phyloP scores from a whole-genome alignment of 345 rosid species.

The Boechera retrofracta region DNA sequence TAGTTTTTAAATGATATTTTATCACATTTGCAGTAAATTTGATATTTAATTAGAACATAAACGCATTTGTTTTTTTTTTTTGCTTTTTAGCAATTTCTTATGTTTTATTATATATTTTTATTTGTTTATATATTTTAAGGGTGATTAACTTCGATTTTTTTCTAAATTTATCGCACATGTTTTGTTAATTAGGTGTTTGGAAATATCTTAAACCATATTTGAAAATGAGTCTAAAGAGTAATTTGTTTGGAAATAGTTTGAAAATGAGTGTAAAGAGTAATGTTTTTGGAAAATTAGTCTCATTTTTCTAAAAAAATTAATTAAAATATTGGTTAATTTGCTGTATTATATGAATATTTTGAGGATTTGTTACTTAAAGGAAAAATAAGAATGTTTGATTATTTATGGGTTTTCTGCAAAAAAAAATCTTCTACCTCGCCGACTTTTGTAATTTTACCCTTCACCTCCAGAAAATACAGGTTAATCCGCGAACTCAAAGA shows the following conservation, averaged over 20 bases:
- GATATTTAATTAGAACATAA: no score
- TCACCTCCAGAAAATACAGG: no score
- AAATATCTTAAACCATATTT: background rate
- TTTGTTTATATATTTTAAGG: no score
- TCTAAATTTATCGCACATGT: background rate
- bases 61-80: no score
- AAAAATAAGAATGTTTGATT: background rate
- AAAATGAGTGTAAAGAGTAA: background rate
- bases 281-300: background rate
- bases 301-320: no score
- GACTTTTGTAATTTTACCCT: no score
- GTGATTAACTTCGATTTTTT: background rate
- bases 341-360: background rate
- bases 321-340: background rate
- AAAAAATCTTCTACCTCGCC: no score
- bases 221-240: background rate
- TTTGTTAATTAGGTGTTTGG: background rate
- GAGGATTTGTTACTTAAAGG: background rate
- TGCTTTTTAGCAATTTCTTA: no score
- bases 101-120: background rate
- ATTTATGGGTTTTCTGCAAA: background rate
- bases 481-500: no score
- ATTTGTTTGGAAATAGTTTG: background rate
- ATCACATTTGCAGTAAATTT: background rate
- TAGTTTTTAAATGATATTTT: background rate